Base-by-base conservation (phyloP, 345 rosid species). In the Gossypium ekmanianum region DNA sequence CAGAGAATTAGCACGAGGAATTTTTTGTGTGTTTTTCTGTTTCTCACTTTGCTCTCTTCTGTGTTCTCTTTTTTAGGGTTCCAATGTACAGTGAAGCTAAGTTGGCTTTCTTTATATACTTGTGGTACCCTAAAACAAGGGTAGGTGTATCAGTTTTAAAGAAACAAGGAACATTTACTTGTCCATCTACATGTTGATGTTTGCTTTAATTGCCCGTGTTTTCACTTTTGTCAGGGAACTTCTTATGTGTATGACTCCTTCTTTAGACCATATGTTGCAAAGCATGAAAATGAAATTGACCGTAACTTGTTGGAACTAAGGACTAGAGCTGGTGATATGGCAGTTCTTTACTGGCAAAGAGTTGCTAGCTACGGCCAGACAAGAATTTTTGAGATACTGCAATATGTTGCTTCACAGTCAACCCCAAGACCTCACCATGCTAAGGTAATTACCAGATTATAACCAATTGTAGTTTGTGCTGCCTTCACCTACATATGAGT, bases 71-170 rank as follows among this genome's bases (percentile, higher is more conserved):
- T 77, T 71, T 68, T 70, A 92, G 97, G 95, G 82, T 94, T 65
- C 97, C 95, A 1, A 81, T 92, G 93, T 91, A 92, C 63, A 83
- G 84, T 52, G 97, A 91, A 80, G 97, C 91, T 56, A 91, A 92
- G 81, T 77, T 94, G 84, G 95, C 94, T 56, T 84, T 91, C 77
- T 83, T 89, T 73, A 47, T 92, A 69, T 91, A 92, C 80, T 83
- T 94, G 27, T 89, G 97, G 97, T 86, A 88, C 77, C 90, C 90
- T 2, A 84, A 87, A 83, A 89, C 98, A 48, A 89, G 81, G 75
- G 97, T 92, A 85, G 45, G 87, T 58, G 48, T 67, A 17, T 71
- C 45, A 9, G 14, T 59, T 9, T 9, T 41, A 7, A 24, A 27
- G 24, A 29, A 41, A 24, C 11, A 3, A 12, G 16, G 63, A 61